Evolutionary conservation across 2,329 filamentous ascomycete species (phyloP).

Genomic region (Clathrospora elynae): DNA sequence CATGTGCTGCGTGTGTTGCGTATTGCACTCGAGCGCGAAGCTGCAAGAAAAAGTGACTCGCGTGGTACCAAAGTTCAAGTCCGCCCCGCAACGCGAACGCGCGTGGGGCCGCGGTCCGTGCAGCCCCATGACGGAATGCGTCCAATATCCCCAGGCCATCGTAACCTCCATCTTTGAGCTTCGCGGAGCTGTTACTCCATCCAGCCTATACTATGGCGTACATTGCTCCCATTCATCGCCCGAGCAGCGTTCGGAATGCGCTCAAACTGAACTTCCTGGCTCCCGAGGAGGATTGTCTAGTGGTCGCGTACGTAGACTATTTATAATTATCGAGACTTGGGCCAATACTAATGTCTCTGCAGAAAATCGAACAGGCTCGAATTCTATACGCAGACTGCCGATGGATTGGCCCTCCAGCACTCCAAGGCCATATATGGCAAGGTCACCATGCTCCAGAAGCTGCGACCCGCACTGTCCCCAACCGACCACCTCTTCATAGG

Average conservation of each 20-base stretch:
- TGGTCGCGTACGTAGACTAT: constrained; percentile 73
- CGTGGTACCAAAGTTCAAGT: constrained; percentile 21
- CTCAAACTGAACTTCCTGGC: constrained; percentile 78
- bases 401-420: constrained; percentile 64
- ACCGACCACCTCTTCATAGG: constrained; percentile 91
- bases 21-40: no score
- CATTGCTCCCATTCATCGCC: constrained; percentile 87
- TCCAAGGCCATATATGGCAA: constrained; percentile 81
- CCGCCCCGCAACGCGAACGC: constrained; percentile 31
- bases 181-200: background rate
- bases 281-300: constrained; percentile 76
- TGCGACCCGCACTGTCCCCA: constrained; percentile 73
- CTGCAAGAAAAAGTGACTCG: constrained; percentile 11
- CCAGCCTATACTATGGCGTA: constrained; percentile 73
- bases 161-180: constrained; percentile 1
- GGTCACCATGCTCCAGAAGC: constrained; percentile 80
- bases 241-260: constrained; percentile 89
- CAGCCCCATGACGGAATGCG: constrained; percentile 36
- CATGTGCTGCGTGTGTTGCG: no score
- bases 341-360: constrained; percentile 18
- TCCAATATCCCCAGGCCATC: constrained; percentile 24
- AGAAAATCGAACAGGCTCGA: constrained; percentile 84
- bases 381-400: constrained; percentile 72
- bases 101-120: constrained; percentile 26
- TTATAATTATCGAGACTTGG: background rate